Conservation (phyloP, 139 green algal genomes). For the Zygnema cylindricum region DNA sequence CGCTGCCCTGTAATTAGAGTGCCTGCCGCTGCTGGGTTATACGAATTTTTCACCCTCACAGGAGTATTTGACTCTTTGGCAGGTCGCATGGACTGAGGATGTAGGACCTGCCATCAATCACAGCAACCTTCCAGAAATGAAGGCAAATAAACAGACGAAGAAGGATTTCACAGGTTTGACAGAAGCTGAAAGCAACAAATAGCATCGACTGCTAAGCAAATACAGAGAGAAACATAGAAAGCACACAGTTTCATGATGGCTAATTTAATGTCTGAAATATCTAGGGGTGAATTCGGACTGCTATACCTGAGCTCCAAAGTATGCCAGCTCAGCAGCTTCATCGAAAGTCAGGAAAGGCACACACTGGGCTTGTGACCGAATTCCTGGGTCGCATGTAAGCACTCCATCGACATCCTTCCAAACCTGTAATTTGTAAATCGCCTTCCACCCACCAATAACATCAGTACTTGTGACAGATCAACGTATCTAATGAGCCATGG, state of each 20-base stretch:
- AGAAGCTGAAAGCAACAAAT: no score
- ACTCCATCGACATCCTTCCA: slow-evolving; percentile 99
- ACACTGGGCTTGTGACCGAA: slow-evolving; percentile 77
- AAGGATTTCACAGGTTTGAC: no score
- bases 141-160: background rate
- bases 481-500: background rate
- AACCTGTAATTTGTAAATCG: slow-evolving; percentile 69
- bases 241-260: no score
- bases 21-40: slow-evolving; percentile 85
- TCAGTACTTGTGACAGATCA: background rate
- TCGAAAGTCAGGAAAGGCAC: slow-evolving; percentile 94
- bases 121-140: background rate
- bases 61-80: slow-evolving; percentile 73
- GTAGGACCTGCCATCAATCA: slow-evolving; percentile 77
- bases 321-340: slow-evolving; percentile 97
- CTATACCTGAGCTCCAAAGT: slow-evolving; percentile 85
- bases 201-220: no score
- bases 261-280: no score
- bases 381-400: slow-evolving; percentile 89
- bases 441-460: slow-evolving; percentile 27
- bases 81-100: slow-evolving; percentile 95
- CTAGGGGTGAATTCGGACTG: no score
- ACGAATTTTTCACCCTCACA: slow-evolving; percentile 98
- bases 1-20: slow-evolving; percentile 83
- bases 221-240: no score